These are phyloP conservation scores for Leonotis leonurus DNA, from an alignment of 257 asterid genomes.

Conservation along the genomic window DNA sequence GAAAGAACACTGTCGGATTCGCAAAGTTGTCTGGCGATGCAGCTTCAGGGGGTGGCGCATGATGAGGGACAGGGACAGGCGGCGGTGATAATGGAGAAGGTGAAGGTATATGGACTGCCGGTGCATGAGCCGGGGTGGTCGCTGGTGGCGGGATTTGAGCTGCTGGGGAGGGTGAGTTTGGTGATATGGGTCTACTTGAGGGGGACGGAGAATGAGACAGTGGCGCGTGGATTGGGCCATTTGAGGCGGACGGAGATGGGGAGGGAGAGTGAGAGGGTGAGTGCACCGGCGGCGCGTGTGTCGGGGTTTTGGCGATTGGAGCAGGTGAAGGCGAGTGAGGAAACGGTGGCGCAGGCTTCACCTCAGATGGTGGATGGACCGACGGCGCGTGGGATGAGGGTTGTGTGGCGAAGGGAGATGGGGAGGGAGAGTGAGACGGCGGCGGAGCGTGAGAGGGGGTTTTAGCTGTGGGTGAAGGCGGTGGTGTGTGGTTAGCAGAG, in stretches of 20 bases:
- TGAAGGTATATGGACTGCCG: not conserved
- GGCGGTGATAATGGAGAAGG: not conserved
- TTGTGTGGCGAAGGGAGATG: not conserved
- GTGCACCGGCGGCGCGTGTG: not conserved
- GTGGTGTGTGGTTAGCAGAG: not conserved
- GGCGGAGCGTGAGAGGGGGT: not conserved
- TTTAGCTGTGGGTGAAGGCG: not conserved
- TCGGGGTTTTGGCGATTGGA: not conserved
- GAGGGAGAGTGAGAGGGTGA: not conserved
- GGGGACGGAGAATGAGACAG: not conserved
- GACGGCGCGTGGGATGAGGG: not conserved
- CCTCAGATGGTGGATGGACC: not conserved
- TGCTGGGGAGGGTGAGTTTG: not conserved
- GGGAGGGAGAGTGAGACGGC: not conserved
- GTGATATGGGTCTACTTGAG: not conserved
- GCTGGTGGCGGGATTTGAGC: too few relatives aligned
- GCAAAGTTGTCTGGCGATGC: not conserved
- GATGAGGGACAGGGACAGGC: not conserved
- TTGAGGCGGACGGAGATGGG: too few relatives aligned
- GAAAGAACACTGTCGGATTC: not conserved
- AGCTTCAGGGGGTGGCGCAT: slow-evolving; percentile 9
- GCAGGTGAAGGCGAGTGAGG: not conserved
- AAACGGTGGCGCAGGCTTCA: not conserved
- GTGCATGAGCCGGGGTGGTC: slow-evolving; percentile 2
- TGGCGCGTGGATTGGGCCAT: slow-evolving; percentile 4